These are phyloP conservation scores for Cercophora scortea DNA, from an alignment of 495 filamentous ascomycete species.

Conservation along the genomic window DNA sequence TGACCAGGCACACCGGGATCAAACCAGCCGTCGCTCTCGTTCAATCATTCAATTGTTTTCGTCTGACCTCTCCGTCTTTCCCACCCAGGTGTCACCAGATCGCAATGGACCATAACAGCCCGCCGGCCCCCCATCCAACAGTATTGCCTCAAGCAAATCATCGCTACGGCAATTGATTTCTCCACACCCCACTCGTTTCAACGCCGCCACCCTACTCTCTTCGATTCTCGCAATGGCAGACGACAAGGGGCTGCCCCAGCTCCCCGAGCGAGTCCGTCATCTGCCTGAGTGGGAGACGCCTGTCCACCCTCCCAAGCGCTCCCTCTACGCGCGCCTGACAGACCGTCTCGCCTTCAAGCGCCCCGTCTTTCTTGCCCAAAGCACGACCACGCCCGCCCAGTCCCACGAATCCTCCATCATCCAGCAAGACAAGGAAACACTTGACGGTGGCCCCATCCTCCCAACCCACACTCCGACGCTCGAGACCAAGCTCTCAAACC, in stretches of 20 bases:
- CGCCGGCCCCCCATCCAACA: not conserved
- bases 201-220: not conserved
- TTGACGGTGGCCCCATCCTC: not conserved
- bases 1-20: too few relatives aligned
- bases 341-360: not conserved
- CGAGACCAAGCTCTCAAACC: not conserved
- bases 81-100: not conserved
- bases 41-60: not conserved
- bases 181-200: not conserved
- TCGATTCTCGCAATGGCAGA: not conserved
- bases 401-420: not conserved
- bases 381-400: not conserved
- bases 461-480: not conserved
- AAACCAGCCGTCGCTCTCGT: too few relatives aligned
- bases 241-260: not conserved
- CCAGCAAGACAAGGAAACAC: not conserved
- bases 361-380: not conserved
- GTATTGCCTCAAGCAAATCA: not conserved
- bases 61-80: not conserved
- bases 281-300: slow-evolving; percentile 33
- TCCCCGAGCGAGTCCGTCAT: slow-evolving; percentile 12
- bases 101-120: not conserved
- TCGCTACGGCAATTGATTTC: not conserved
- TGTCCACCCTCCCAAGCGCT: slow-evolving; percentile 25
- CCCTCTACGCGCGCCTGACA: slow-evolving; percentile 1